Evolutionary conservation across 1,284 basidiomycete genomes (phyloP).

Genomic region (Leccinum olivaceoglutinosum): DNA sequence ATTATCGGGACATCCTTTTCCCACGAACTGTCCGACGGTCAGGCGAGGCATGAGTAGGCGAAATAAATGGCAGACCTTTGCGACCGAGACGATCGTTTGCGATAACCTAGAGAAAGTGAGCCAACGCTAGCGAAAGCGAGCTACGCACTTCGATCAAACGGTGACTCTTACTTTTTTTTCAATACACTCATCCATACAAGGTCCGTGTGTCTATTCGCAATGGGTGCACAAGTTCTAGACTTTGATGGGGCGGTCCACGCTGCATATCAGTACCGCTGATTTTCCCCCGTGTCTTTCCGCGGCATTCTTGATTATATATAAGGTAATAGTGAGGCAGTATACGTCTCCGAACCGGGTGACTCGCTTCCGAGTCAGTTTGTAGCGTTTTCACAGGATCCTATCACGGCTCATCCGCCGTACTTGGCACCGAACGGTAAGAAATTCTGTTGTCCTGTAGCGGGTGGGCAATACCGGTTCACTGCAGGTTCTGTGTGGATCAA

Average conservation of each 20-base stretch:
- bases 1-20: no score
- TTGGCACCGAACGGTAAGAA: not conserved
- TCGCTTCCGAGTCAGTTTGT: constrained; percentile 12
- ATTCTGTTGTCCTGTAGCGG: not conserved
- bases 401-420: not conserved
- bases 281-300: constrained; percentile 9
- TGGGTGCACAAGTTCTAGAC: not conserved
- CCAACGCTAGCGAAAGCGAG: no score
- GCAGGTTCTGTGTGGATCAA: not conserved
- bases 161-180: constrained; percentile 2
- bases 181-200: not conserved
- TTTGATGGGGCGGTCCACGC: not conserved
- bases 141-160: no score
- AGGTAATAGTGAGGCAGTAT: constrained; percentile 16
- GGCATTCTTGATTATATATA: constrained; percentile 3
- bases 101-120: no score
- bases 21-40: no score
- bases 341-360: constrained; percentile 10
- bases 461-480: not conserved
- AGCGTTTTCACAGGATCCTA: constrained; percentile 12
- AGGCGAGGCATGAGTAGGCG: no score
- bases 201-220: not conserved
- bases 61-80: no score
- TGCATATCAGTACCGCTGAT: constrained; percentile 3
- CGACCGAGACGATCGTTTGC: no score